Conservation (phyloP, 2,329 filamentous ascomycete genomes). For the Calycina herbarum region DNA sequence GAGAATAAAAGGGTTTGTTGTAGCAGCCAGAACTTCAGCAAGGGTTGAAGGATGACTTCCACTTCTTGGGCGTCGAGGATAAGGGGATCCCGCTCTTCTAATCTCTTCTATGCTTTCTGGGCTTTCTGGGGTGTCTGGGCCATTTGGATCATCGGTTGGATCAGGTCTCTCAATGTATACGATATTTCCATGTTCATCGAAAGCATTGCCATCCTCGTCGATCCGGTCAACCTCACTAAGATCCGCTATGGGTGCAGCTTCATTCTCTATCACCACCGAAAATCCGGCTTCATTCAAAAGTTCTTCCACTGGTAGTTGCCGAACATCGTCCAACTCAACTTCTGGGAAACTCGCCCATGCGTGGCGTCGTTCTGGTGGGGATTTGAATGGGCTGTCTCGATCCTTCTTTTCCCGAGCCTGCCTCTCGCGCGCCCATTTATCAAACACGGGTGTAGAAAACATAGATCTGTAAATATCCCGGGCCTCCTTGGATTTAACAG, state of each 20-base stretch:
- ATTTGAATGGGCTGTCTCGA: not conserved
- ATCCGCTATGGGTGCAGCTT: not conserved
- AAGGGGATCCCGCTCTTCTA: not conserved
- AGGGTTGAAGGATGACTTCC: slow-evolving; percentile 3
- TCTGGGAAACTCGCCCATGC: slow-evolving; percentile 27
- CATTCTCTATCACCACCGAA: slow-evolving; percentile 13
- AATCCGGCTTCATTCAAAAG: slow-evolving; percentile 34
- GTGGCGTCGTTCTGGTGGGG: slow-evolving; percentile 8
- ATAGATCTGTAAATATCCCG: slow-evolving; percentile 57
- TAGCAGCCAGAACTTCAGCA: slow-evolving; percentile 2
- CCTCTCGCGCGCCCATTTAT: slow-evolving; percentile 33
- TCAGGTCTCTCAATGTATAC: not conserved
- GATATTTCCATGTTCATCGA: not conserved
- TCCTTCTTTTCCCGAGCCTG: slow-evolving; percentile 17
- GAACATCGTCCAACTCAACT: slow-evolving; percentile 34
- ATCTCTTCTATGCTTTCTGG: not conserved
- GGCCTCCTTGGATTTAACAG: slow-evolving; percentile 60
- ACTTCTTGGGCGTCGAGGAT: slow-evolving; percentile 2
- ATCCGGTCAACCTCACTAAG: not conserved
- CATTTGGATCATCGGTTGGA: not conserved
- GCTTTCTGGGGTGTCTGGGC: not conserved
- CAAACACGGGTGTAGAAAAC: slow-evolving; percentile 46
- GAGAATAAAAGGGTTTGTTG: not conserved
- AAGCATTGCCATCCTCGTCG: not conserved
- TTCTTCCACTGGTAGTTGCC: slow-evolving; percentile 31